Percentiles rank a stretch among this genome's conserved stretches.
Evolutionary conservation across 2,329 filamentous ascomycete species (phyloP).

Genomic region (Cercospora sojina): DNA sequence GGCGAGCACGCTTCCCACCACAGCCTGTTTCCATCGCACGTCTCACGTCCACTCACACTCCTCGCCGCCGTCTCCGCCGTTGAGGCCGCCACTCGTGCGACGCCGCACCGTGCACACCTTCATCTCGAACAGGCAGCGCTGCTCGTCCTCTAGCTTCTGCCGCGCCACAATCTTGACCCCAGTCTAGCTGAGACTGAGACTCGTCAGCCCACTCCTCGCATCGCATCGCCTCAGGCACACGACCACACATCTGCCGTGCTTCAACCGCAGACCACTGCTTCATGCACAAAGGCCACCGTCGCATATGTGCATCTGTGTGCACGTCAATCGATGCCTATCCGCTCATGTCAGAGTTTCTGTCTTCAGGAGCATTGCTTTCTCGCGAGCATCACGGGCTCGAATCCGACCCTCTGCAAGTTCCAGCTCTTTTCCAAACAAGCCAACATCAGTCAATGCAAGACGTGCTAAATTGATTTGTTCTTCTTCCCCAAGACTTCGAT

Average conservation of each 20-base stretch:
- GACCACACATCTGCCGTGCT: not conserved
- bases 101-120: not conserved
- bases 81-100: not conserved
- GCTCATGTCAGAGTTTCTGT: not conserved
- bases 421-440: not conserved
- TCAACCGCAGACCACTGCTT: conserved; percentile 3
- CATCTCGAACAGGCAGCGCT: not conserved
- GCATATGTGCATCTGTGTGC: not conserved
- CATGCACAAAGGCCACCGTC: not conserved
- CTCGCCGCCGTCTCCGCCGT: not conserved
- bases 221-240: not conserved
- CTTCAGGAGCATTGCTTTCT: not conserved
- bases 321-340: not conserved
- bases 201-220: not conserved
- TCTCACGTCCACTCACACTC: not conserved
- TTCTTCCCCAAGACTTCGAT: not conserved
- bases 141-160: not conserved
- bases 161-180: not conserved
- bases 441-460: not conserved
- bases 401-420: not conserved
- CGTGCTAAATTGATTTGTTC: not conserved
- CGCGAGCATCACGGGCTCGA: not conserved
- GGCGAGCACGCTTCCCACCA: not conserved
- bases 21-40: not conserved
- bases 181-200: conserved; percentile 4